Conservation (phyloP, 176 grass and related monocot species). For the Carex myosuroides region DNA sequence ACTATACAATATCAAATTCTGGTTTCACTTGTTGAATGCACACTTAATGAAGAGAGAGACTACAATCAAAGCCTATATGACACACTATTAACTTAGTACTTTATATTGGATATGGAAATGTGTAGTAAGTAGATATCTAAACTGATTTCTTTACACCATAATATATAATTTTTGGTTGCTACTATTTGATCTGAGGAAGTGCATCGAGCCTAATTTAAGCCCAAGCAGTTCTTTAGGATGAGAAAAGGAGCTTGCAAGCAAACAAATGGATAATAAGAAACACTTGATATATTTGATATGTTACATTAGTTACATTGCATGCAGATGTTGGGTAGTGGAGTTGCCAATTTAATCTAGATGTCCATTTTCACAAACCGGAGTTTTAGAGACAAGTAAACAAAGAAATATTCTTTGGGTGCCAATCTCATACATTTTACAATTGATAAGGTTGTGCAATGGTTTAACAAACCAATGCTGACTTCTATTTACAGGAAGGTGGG, state of each 20-base stretch:
- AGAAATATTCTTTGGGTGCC: neutral
- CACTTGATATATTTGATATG: neutral
- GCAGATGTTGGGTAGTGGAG: neutral
- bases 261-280: neutral
- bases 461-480: neutral
- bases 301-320: neutral
- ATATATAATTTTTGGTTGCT: neutral
- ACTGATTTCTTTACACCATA: neutral
- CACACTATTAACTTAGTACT: neutral
- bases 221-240: neutral
- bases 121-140: neutral
- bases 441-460: neutral
- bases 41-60: neutral
- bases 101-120: neutral
- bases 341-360: neutral
- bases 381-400: neutral
- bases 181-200: neutral
- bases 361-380: neutral
- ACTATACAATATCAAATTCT: neutral
- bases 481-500: neutral
- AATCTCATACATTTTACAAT: neutral
- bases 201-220: neutral
- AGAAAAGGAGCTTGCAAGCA: neutral
- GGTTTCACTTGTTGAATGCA: neutral
- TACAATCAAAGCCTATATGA: neutral